Evolutionary conservation across 495 filamentous ascomycete species (phyloP).

Genomic region (Penicillium longicatenatum): DNA sequence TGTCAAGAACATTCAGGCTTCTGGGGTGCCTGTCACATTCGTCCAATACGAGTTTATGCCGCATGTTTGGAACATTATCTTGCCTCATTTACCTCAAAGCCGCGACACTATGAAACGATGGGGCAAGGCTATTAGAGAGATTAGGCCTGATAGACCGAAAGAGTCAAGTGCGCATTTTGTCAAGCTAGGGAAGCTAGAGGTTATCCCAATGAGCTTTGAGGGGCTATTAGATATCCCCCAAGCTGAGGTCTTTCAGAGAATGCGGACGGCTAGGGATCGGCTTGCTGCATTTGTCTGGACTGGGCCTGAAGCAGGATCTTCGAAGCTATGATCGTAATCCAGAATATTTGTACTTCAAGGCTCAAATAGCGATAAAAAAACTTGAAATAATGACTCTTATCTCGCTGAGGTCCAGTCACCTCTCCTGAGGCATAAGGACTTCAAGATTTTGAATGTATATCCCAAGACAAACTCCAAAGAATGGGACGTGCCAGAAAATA

Average conservation of each 20-base stretch:
- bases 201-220: neutral
- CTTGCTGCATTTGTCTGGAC: neutral
- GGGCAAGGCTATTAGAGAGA: neutral
- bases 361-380: no score
- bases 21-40: neutral
- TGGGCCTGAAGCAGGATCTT: neutral
- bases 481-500: neutral
- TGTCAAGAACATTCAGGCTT: neutral
- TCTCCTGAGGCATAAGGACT: no score
- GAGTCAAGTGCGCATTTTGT: neutral
- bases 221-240: neutral
- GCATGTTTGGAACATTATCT: neutral
- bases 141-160: neutral
- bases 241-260: neutral
- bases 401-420: no score
- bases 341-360: no score
- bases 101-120: neutral
- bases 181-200: neutral
- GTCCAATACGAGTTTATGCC: constrained; percentile 3
- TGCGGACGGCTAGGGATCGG: neutral
- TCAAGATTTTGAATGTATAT: no score
- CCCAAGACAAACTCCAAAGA: no score
- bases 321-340: neutral
- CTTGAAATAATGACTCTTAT: no score
- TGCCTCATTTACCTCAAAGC: neutral